Base-by-base conservation (phyloP, 306 rosid genomes). In the Purshia tridentata region DNA sequence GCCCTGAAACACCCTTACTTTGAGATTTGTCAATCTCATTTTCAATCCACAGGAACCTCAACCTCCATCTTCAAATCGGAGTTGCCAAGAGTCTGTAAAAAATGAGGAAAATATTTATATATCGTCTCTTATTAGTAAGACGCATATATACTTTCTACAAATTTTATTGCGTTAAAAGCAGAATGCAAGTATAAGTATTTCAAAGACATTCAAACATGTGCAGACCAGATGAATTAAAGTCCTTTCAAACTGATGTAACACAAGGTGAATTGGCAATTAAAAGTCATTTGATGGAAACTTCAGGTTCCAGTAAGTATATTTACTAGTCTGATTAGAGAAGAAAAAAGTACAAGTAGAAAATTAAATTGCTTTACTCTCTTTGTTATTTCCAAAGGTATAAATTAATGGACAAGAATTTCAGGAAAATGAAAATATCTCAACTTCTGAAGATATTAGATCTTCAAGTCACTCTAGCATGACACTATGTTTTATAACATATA, bases 11-110 rank as follows among this genome's bases (percentile, higher is more conserved):
- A 16, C 70, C 61, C 61, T 65, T 29, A 8, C 78, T 63, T n/a
- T 44, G 23, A 65, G 16, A 58, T 64, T 18, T 22, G 63, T 45
- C 45, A 16, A 56, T 63, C 37, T 78, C 68, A 53, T 40, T 75
- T 73, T 84, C 53, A 88, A 74, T 88, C 92, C 76, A 88, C 88
- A 1, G 83, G 90, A 77, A 88, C 84, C 77, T 88, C 97, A 23
- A 83, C 94, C 72, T 87, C 94, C 97, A 87, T 88, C 89, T 86
- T 88, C 81, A 88, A 45, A 69, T 74, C 83, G 49, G 84, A 68
- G 77, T 82, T 82, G 70, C 92, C 81, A 73, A 88, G 89, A 81
- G 86, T 81, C 94, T 88, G 83, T 74, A 75, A 75, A 44, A 45
- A 81, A 74, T 53, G 65, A 57, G 48, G 75, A 20, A 56, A 11